Base-by-base conservation (phyloP, 345 rosid genomes). In the Garcia nutans region DNA sequence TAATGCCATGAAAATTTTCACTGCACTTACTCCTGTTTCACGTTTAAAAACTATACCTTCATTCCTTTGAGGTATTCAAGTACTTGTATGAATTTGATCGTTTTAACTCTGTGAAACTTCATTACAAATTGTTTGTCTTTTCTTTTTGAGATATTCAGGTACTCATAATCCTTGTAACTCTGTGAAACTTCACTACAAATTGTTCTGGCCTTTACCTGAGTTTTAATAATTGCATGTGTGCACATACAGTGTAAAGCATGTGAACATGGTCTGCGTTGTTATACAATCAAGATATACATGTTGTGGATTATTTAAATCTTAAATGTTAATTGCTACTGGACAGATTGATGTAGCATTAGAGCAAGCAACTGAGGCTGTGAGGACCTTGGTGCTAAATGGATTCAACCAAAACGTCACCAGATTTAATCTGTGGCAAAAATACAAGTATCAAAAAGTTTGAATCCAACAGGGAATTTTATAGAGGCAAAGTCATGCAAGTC, bases 381-480 rank as follows among this genome's bases (percentile, higher is more conserved):
- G 87, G 82, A 85, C 76, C 45, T 78, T 92, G 75, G 83, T 92
- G 73, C 86, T 87, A 15, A 47, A 10, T 68, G 97, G 97, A 45
- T 93, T 92, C 79, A 81, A 61, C 84, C 76, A 83, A 52, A 84
- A 67, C 13, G 83, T 91, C 73, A 85, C 83, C 44, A 91, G 93
- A 82, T 90, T 95, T 68, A 93, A 92, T 76, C 72, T 89, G 42
- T 90, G 87, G 28, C 97, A 95, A 71, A 95, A 93, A 71, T 95
- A 87, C 81, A 92, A 91, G 82, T 75, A 81, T 81, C 91, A 94
- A 81, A 89, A 85, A 81, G 90, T 92, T 65, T 71, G 69, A 67
- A 68, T 47, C 49, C 54, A 56, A 41, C 50, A 22, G 10, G 56
- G 45, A 9, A 22, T 45, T 54, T 7, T 0, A 45, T n/a, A 42